Base-by-base conservation (phyloP, 495 filamentous ascomycete genomes). In the Platismatia glauca region DNA sequence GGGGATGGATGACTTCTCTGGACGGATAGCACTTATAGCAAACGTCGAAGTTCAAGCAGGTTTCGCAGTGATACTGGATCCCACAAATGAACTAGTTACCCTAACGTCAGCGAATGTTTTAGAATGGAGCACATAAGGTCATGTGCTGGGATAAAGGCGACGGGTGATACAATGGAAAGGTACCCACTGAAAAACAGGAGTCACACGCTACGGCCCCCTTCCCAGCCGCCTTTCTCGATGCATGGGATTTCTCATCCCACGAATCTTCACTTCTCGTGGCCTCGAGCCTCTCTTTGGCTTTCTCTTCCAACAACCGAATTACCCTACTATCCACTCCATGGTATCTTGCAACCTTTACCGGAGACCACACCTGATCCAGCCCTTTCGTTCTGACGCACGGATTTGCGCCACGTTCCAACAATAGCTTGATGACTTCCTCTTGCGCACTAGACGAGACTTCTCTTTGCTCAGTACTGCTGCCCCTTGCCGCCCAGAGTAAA, bases 181-280 rank as follows among this genome's bases (percentile, higher is more conserved):
- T 22, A 44, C 41, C 16, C 22, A 44, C 20, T 8, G 41, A 20
- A 22, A 44, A n/a, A 41, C 41, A 44, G 20, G 5, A 44, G 18
- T 22, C 41, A 44, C 41, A 44, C 18, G 5, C n/a, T n/a, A n/a
- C 0, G 7, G 41, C 7, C 1, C 22, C 7, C 7, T n/a, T 44
- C 41, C 0, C 6, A 22, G 6, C 41, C 18, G 20, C 41, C 20
- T 44, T 2, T 22, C 20, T 44, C 41, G 20, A n/a, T 22, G 41
- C 41, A 20, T 44, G 20, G 6, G 2, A 2, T 8, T 44, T 22
- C 20, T 44, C 43, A 46, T 46, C 43, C n/a, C 43, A 22, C n/a
- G 9, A 20, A 46, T 24, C n/a, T 39, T 57, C 44, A 52, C 67
- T 69, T 20, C 39, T 20, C 27, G 53, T 57, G 60, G 41, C 3